These are phyloP conservation scores for Huntiella abstrusa DNA, from an alignment of 2,329 filamentous ascomycete species.

Conservation along the genomic window DNA sequence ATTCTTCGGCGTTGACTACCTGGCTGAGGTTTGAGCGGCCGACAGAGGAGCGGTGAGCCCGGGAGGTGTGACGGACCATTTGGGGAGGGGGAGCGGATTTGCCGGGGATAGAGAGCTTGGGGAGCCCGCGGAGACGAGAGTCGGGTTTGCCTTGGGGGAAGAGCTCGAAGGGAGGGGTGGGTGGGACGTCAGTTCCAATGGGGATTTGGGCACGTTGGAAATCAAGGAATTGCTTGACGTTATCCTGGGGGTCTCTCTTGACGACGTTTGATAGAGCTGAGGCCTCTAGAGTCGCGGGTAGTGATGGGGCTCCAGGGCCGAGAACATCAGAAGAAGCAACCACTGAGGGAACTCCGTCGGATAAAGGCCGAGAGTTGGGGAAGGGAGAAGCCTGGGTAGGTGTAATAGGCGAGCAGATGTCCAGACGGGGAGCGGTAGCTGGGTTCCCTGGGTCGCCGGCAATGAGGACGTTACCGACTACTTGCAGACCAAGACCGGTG, in stretches of 20 bases:
- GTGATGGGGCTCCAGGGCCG: conserved; percentile 47
- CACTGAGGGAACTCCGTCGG: conserved; percentile 61
- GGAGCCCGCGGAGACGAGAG: conserved; percentile 36
- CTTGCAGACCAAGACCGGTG: conserved; percentile 36
- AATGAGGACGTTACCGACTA: conserved; percentile 48
- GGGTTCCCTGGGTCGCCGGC: conserved; percentile 65
- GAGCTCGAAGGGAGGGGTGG: conserved; percentile 51
- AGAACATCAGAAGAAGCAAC: conserved; percentile 84
- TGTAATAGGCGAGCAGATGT: conserved; percentile 10
- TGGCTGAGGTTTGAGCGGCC: conserved; percentile 5
- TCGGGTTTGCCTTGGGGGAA: conserved; percentile 27
- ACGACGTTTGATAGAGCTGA: conserved; percentile 51
- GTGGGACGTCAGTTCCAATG: conserved; percentile 37
- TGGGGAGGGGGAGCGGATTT: conserved; percentile 16
- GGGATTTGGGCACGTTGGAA: conserved; percentile 48
- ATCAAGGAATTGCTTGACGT: conserved; percentile 74
- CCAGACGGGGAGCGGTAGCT: conserved; percentile 30
- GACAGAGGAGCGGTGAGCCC: conserved; percentile 1
- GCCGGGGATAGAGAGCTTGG: conserved; percentile 41
- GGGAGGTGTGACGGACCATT: conserved; percentile 14
- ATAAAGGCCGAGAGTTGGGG: conserved; percentile 30
- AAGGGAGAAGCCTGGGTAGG: conserved; percentile 4
- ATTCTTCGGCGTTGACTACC: conserved; percentile 9
- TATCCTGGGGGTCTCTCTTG: conserved; percentile 70
- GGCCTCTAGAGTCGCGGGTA: conserved; percentile 50